These are phyloP conservation scores for Pugionium dolabratum DNA, from an alignment of 345 rosid species.

Conservation along the genomic window DNA sequence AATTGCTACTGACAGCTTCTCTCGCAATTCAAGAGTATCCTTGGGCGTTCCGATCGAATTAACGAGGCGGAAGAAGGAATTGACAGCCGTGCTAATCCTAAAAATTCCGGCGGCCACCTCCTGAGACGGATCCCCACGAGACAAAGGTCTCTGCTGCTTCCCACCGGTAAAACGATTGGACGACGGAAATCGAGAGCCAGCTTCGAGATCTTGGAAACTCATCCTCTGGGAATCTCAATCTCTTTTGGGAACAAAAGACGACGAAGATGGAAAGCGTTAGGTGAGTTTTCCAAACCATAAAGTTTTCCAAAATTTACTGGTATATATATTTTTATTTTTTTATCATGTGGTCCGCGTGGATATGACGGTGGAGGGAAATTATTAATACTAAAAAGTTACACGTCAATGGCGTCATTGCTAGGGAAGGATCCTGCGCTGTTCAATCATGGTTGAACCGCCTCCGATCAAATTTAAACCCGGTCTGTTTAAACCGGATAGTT, in stretches of 20 bases:
- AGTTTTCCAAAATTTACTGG: conserved; percentile 19
- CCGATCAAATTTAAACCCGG: not conserved
- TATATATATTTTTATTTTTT: not conserved
- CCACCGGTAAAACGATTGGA: conserved; percentile 30
- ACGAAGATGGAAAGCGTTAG: conserved; percentile 35
- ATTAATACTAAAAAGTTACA: not conserved
- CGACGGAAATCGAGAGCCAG: conserved; percentile 38
- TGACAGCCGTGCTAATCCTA: conserved; percentile 67
- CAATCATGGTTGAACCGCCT: conserved; percentile 13
- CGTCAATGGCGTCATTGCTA: not conserved
- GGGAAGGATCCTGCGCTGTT: conserved; percentile 19
- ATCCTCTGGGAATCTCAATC: conserved; percentile 34
- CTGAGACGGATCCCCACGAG: conserved; percentile 53
- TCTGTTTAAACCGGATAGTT: not conserved
- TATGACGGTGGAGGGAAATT: conserved; percentile 18
- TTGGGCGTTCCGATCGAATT: conserved; percentile 72
- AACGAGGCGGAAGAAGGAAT: conserved; percentile 67
- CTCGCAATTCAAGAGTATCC: conserved; percentile 67
- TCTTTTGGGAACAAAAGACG: conserved; percentile 5
- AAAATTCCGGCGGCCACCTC: conserved; percentile 74
- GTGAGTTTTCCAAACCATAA: not conserved
- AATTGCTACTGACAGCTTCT: conserved; percentile 52
- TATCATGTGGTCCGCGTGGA: conserved; percentile 32
- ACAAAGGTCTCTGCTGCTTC: conserved; percentile 27
- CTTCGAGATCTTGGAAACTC: conserved; percentile 73